phyloP scores from a whole-genome alignment of 164 flowering plant species.

The Amborella trichopoda region DNA sequence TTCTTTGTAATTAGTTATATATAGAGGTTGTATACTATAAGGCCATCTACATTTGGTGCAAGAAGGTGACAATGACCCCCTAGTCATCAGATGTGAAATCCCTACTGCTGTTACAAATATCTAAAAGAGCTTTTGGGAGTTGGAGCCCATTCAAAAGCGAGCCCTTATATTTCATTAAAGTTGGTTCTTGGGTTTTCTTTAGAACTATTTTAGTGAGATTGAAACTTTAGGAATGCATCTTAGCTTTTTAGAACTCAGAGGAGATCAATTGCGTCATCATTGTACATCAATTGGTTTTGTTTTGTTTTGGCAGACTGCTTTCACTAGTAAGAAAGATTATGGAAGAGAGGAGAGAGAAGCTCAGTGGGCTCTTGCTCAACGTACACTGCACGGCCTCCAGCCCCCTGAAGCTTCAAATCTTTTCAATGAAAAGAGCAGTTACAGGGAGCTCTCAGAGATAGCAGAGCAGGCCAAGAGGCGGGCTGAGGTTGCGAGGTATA shows the following conservation, averaged over 20 bases:
- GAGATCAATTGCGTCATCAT: background rate
- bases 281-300: background rate
- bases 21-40: too few species aligned
- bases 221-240: background rate
- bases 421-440: conserved; percentile 80
- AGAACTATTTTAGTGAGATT: conserved; percentile 1
- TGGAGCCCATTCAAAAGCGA: too few species aligned
- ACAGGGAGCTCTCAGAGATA: conserved; percentile 90
- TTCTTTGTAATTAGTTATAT: too few species aligned
- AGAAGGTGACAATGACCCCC: too few species aligned
- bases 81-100: too few species aligned
- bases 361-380: conserved; percentile 96
- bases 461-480: conserved; percentile 97
- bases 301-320: conserved; percentile 62
- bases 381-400: conserved; percentile 93
- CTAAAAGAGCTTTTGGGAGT: too few species aligned
- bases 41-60: too few species aligned
- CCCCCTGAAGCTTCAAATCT: conserved; percentile 44
- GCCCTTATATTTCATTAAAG: too few species aligned
- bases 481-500: conserved; percentile 95
- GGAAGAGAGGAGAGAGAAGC: conserved; percentile 97
- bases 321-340: conserved; percentile 90
- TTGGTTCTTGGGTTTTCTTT: too few species aligned
- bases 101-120: too few species aligned
- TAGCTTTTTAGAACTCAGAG: background rate